These are phyloP conservation scores for Irpex sp. DNA, from an alignment of 1,284 basidiomycete genomes.

Conservation along the genomic window DNA sequence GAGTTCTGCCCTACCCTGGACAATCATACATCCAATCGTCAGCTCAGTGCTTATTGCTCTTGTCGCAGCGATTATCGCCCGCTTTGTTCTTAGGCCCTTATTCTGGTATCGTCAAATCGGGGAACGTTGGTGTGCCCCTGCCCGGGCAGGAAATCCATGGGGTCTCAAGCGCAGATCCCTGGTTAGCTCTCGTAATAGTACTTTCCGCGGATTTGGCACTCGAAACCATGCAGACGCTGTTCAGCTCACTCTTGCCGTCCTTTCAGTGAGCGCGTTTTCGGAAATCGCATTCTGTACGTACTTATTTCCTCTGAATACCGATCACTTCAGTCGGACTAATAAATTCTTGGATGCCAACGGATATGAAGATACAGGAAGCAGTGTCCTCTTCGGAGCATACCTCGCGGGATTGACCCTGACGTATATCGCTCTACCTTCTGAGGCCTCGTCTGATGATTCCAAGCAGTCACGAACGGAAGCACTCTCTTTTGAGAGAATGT, in stretches of 20 bases:
- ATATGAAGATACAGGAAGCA: constrained; percentile 22
- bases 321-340: too few species aligned
- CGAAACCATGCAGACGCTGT: constrained; percentile 21
- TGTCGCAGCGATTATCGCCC: constrained; percentile 24
- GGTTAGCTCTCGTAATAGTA: background rate
- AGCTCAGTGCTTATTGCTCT: constrained; percentile 33
- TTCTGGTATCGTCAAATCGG: constrained; percentile 21
- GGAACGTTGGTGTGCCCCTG: constrained; percentile 23
- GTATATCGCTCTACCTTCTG: constrained; percentile 18
- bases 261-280: constrained; percentile 19
- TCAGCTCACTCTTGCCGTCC: constrained; percentile 20
- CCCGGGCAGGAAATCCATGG: constrained; percentile 17
- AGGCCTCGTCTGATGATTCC: background rate
- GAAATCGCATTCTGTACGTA: constrained; percentile 23
- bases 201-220: constrained; percentile 17
- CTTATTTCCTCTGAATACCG: background rate
- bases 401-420: constrained; percentile 23
- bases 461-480: background rate
- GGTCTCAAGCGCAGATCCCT: constrained; percentile 5
- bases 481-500: constrained; percentile 24
- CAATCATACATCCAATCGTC: constrained; percentile 37
- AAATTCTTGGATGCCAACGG: background rate
- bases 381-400: constrained; percentile 28
- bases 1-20: constrained; percentile 26
- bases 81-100: constrained; percentile 25